Evolutionary conservation across 306 rosid genomes (phyloP).

Genomic region (Castanea sativa): DNA sequence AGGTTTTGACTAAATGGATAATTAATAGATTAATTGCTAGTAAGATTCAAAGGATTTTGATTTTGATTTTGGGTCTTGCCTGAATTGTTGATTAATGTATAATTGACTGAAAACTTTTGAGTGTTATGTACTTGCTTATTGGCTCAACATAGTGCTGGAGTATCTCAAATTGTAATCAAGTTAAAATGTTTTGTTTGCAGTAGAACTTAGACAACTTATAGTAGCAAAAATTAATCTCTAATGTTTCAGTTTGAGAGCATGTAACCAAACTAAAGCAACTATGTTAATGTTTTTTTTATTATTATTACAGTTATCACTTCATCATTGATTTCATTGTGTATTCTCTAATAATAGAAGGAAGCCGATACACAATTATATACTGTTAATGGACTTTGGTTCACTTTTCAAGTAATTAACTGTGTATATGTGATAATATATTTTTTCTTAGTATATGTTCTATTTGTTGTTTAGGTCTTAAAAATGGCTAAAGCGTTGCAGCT

Average conservation of each 20-base stretch:
- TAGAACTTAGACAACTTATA: background rate
- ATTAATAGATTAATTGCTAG: background rate
- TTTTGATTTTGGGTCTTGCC: background rate
- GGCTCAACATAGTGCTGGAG: background rate
- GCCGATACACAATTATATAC: background rate
- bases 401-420: background rate
- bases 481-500: slow-evolving; percentile 81
- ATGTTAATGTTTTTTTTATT: background rate
- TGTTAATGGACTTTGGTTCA: slow-evolving; percentile 3
- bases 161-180: background rate
- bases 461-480: slow-evolving; percentile 62
- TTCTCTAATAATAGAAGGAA: background rate
- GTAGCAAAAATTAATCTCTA: background rate
- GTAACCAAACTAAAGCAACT: background rate
- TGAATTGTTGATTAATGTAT: background rate
- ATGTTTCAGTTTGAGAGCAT: background rate
- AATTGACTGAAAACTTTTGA: background rate
- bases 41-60: background rate
- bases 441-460: slow-evolving; percentile 20
- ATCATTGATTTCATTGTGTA: background rate
- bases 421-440: background rate
- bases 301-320: too few species aligned
- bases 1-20: background rate
- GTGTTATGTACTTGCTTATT: background rate
- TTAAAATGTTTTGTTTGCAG: background rate